Conservation (phyloP, 2,329 filamentous ascomycete genomes). For the Graphium sp. region DNA sequence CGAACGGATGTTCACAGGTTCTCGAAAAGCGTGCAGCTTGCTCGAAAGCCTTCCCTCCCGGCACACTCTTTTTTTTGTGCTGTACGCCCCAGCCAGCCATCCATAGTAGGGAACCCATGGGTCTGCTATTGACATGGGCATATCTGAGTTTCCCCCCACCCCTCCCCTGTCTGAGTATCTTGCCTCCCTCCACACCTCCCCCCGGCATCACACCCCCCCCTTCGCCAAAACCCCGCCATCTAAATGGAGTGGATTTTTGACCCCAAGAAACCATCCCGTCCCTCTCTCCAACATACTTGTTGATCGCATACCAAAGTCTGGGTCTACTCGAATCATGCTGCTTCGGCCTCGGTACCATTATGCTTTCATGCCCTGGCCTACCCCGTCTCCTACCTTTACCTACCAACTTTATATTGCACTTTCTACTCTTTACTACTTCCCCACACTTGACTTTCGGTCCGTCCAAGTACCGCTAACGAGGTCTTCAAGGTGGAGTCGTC, state of each 20-base stretch:
- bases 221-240: slow-evolving; percentile 7
- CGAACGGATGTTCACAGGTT: not conserved
- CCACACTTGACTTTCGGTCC: slow-evolving; percentile 13
- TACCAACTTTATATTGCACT: too few species aligned
- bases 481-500: slow-evolving; percentile 8
- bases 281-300: slow-evolving; percentile 1
- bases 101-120: too few species aligned
- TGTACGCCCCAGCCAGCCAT: not conserved
- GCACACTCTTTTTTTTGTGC: not conserved
- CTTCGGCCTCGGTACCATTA: too few species aligned
- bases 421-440: slow-evolving; percentile 10
- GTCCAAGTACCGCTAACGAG: slow-evolving; percentile 19
- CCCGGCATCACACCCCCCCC: not conserved
- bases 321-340: slow-evolving; percentile 1
- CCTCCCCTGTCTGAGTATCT: not conserved
- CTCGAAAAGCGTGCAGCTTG: slow-evolving; percentile 3
- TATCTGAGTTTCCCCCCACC: not conserved
- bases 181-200: slow-evolving; percentile 2
- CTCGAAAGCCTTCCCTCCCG: slow-evolving; percentile 4
- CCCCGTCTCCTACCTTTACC: too few species aligned
- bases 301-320: slow-evolving; percentile 1
- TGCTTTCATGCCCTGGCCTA: too few species aligned
- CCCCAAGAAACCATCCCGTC: not conserved
- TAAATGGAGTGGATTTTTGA: too few species aligned
- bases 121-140: not conserved